Evolutionary conservation across 805 yeast genomes (phyloP).

Genomic region (Myxozyma kluyveri): DNA sequence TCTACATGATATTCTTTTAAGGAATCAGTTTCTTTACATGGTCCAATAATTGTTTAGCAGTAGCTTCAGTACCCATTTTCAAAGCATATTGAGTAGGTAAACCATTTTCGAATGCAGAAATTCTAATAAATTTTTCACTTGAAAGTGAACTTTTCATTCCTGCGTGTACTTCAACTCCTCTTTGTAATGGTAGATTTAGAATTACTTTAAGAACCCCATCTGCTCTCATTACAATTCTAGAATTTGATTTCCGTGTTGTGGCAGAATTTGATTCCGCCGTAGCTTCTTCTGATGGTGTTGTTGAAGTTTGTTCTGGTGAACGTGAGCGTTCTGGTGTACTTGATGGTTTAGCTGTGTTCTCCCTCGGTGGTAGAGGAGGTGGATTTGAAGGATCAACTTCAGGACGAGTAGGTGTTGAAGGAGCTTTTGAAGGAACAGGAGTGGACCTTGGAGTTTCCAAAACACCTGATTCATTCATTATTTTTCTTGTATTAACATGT

Average conservation of each 20-base stretch:
- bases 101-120: conserved; percentile 62
- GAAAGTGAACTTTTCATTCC: conserved; percentile 86
- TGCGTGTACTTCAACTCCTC: conserved; percentile 54
- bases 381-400: background rate
- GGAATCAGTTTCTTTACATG: conserved; percentile 1
- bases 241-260: conserved; percentile 36
- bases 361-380: background rate
- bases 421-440: background rate
- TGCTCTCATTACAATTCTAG: conserved; percentile 86
- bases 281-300: background rate
- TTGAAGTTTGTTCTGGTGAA: too few species aligned
- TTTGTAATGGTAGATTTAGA: conserved; percentile 64
- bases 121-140: conserved; percentile 78
- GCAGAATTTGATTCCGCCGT: conserved; percentile 10
- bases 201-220: conserved; percentile 81
- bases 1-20: background rate
- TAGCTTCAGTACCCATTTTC: conserved; percentile 46
- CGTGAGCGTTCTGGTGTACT: background rate
- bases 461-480: conserved; percentile 4
- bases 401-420: background rate
- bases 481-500: conserved; percentile 60
- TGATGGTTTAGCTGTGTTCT: background rate
- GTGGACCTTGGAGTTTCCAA: conserved; percentile 9
- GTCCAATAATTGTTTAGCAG: conserved; percentile 5
- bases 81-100: conserved; percentile 81